Conservation (phyloP, 805 yeast species). For the Jamesozyma jinghongensis region DNA sequence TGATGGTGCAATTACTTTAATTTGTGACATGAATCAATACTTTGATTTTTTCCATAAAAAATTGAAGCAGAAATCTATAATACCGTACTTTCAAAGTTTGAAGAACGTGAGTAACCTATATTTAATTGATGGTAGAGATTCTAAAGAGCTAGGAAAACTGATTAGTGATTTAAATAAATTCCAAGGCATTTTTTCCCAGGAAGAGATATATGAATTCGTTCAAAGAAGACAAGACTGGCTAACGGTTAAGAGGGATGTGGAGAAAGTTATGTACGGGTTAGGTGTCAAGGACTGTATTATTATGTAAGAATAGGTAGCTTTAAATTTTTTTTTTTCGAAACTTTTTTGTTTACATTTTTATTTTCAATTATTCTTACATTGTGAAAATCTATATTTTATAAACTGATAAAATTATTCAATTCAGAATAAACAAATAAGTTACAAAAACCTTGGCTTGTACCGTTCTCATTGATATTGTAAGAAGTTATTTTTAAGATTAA, state of each 20-base stretch:
- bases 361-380: no score
- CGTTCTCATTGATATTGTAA: no score
- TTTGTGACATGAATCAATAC: conserved; percentile 71
- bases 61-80: conserved; percentile 55
- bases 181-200: conserved; percentile 83
- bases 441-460: no score
- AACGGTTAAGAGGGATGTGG: conserved; percentile 66
- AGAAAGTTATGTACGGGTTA: conserved; percentile 89
- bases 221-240: conserved; percentile 85
- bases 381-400: no score
- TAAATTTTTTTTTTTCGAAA: background rate
- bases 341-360: no score
- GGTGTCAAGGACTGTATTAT: conserved; percentile 69
- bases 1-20: conserved; percentile 73
- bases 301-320: conserved; percentile 27
- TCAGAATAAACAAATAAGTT: no score
- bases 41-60: conserved; percentile 57
- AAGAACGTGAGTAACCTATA: conserved; percentile 80
- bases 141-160: conserved; percentile 75
- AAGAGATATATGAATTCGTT: conserved; percentile 88
- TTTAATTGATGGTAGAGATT: conserved; percentile 54
- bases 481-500: no score
- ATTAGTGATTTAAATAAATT: conserved; percentile 78
- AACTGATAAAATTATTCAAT: no score
- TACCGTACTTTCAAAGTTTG: conserved; percentile 69